phyloP scores from a whole-genome alignment of 306 rosid genomes.

The Erythrophleum fordii region DNA sequence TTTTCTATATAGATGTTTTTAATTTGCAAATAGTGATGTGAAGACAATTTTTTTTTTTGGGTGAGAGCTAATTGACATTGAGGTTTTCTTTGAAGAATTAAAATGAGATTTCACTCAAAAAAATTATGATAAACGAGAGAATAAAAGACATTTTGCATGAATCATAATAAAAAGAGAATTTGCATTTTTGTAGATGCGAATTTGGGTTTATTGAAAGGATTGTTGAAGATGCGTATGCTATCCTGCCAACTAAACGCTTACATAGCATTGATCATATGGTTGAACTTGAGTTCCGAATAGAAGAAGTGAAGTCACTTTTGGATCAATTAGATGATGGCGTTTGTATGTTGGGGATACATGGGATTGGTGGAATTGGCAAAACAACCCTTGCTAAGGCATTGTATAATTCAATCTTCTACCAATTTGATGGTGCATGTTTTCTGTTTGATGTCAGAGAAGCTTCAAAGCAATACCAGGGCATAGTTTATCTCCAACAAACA shows the following conservation, averaged over 20 bases:
- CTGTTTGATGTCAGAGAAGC: neutral
- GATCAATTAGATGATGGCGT: neutral
- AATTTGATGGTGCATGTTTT: neutral
- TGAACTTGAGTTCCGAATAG: neutral
- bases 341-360: neutral
- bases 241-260: neutral
- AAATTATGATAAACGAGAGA: neutral
- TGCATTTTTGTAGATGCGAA: neutral
- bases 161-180: neutral
- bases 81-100: neutral
- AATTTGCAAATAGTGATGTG: neutral
- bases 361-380: neutral
- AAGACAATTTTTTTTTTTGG: neutral
- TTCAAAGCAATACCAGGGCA: neutral
- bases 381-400: neutral
- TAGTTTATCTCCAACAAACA: neutral
- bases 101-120: neutral
- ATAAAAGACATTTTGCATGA: neutral
- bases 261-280: neutral
- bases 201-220: neutral
- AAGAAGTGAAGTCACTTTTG: neutral
- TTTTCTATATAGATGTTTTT: too few species aligned
- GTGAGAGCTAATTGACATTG: neutral
- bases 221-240: neutral
- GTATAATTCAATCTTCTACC: neutral